Evolutionary conservation across 768 basidiomycete genomes (phyloP).

Genomic region (Megacollybia marginata): DNA sequence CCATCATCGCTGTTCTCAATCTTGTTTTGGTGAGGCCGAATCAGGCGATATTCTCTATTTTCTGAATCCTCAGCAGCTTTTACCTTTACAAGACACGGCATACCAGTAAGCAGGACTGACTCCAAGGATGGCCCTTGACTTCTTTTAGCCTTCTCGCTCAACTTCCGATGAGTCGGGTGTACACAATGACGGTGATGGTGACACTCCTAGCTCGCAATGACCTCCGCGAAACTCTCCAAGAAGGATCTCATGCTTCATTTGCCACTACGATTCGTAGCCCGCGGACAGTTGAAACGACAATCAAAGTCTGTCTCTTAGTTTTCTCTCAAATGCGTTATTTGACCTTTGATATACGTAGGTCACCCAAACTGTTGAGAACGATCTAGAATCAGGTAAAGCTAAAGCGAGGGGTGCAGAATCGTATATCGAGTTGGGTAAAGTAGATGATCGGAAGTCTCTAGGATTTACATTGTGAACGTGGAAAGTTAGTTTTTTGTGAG

Average conservation of each 20-base stretch:
- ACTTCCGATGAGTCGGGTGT: conserved; percentile 6
- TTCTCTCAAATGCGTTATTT: neutral
- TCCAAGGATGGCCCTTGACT: no score
- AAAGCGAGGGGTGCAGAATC: no score
- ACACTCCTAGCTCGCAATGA: conserved; percentile 4
- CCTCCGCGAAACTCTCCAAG: neutral
- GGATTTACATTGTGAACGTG: no score
- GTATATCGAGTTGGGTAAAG: no score
- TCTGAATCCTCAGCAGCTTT: neutral
- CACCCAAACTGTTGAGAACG: neutral
- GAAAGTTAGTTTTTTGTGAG: no score
- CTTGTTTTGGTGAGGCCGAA: neutral
- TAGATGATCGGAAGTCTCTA: no score
- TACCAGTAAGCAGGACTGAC: neutral
- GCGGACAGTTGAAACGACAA: neutral
- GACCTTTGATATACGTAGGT: neutral
- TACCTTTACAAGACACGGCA: neutral
- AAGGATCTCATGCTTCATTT: neutral
- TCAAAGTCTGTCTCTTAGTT: neutral
- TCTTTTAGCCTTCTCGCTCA: conserved; percentile 3
- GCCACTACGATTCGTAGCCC: neutral
- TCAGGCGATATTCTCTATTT: no score
- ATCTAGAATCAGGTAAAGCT: neutral
- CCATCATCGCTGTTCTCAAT: neutral
- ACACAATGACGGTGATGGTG: conserved; percentile 7